Base-by-base conservation (phyloP, 176 grass and related monocot species). In the Bothriochloa decipiens region DNA sequence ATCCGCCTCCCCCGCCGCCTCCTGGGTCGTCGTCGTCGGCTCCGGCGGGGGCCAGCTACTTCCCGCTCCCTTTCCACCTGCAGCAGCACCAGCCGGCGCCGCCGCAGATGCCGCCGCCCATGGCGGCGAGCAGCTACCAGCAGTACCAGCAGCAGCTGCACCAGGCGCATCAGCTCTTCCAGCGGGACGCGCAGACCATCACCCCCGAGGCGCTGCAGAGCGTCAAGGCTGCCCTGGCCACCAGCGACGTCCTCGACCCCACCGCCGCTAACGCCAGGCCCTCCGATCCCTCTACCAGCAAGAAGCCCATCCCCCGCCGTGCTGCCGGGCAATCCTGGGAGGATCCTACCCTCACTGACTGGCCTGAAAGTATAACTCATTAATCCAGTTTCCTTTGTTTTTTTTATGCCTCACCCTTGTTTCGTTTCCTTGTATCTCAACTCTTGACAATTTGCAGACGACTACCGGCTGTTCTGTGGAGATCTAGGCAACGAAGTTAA, bases 401-500 rank as follows among this genome's bases (percentile, higher is more conserved):
- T 63, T 58, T 62, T 63, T 58, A 45, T 45, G 52, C 52, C 9
- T 61, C 11, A 14, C 18, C 20, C 6, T 64, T 32, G 3, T 78
- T 27, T 75, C 63, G 29, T 89, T 8, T 29, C 32, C 7, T 79
- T 43, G 13, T 45, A 13, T 49, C 25, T 46, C 1, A 46, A 32
- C 13, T 70, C 39, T 74, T 33, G 6, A 42, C 78, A 37, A 77
- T 80, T 63, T 92, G 28, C 88, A 97, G 95, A 89, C 79, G 96
- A 98, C 72, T 94, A 92, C 33, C 84, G 93, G 68, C 86, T 98
- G 49, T 98, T 98, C 62, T 98, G 96, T 81, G 96, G 96, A 81
- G 96, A 98, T 90, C 81, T 98, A 11, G 96, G 96, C 8, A 98
- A 98, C 57, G 96, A 98, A 92, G 96, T 98, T 68, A 98, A 98